Conservation (phyloP, 2,329 filamentous ascomycete species). For the Bertia moriformis region DNA sequence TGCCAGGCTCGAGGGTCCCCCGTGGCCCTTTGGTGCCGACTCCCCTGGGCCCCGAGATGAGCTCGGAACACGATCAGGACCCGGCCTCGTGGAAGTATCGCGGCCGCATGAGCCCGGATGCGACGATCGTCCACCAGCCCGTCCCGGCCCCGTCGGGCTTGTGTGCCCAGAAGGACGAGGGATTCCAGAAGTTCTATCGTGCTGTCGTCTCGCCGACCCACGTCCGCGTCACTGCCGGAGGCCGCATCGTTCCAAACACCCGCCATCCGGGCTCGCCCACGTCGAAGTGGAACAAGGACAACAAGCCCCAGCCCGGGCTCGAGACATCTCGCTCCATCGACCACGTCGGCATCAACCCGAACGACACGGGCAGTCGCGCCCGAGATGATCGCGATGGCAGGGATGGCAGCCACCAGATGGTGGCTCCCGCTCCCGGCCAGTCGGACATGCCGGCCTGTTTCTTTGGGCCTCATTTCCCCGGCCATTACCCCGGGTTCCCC, state of each 20-base stretch:
- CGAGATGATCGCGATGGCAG: too few relatives aligned
- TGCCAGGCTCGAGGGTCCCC: too few relatives aligned
- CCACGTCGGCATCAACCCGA: too few relatives aligned
- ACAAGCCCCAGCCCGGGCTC: not conserved
- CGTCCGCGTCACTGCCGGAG: conserved; percentile 52
- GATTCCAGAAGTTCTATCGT: conserved; percentile 55
- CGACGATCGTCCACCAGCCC: conserved; percentile 27
- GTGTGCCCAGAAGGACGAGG: conserved; percentile 41
- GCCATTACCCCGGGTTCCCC: not conserved
- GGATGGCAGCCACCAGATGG: too few relatives aligned
- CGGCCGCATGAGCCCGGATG: conserved; percentile 27
- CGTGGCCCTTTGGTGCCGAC: too few relatives aligned
- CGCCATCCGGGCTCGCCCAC: conserved; percentile 36
- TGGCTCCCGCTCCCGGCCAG: not conserved
- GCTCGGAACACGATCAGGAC: too few relatives aligned
- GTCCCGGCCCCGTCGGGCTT: conserved; percentile 36
- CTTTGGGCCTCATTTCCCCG: not conserved
- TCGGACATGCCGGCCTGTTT: not conserved
- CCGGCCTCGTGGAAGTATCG: conserved; percentile 26
- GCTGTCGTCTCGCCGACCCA: conserved; percentile 55
- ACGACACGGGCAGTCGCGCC: too few relatives aligned
- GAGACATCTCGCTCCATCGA: too few relatives aligned
- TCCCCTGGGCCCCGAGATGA: too few relatives aligned
- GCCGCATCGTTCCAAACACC: conserved; percentile 52
- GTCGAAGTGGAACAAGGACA: conserved; percentile 20